These are phyloP conservation scores for Limnanthes douglasii DNA, from an alignment of 345 rosid species.

Conservation along the genomic window DNA sequence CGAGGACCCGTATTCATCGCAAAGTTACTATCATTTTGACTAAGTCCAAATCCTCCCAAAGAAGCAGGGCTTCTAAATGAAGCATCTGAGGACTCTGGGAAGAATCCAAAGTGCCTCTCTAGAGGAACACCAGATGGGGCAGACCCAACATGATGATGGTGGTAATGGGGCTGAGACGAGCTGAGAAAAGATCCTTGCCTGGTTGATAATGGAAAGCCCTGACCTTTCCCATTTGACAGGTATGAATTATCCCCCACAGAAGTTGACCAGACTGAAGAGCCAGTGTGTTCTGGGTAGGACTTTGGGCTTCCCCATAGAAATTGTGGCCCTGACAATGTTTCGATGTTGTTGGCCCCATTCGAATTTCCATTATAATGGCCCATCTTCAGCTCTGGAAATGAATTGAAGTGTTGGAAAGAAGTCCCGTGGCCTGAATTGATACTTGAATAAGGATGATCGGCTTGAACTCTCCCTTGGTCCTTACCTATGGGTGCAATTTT, in stretches of 20 bases:
- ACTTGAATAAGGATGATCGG: constrained; percentile 25
- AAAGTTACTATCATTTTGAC: constrained; percentile 29
- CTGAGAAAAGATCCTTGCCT: constrained; percentile 24
- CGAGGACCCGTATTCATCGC: constrained; percentile 27
- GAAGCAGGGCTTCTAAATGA: constrained; percentile 46
- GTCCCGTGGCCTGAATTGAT: constrained; percentile 19
- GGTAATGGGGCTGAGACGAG: constrained; percentile 25
- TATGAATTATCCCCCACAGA: constrained; percentile 44
- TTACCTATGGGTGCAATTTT: constrained; percentile 34
- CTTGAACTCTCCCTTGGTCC: constrained; percentile 24
- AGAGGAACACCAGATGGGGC: constrained; percentile 82
- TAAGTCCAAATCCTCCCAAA: constrained; percentile 30
- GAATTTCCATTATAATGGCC: too few relatives aligned
- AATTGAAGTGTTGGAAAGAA: constrained; percentile 30
- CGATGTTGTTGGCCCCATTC: constrained; percentile 12
- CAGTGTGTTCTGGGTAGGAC: constrained; percentile 34
- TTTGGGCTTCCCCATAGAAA: constrained; percentile 19
- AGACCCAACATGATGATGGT: constrained; percentile 69
- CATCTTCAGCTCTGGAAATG: constrained; percentile 30
- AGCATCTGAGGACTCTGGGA: constrained; percentile 58
- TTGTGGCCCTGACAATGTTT: constrained; percentile 13
- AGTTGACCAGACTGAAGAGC: constrained; percentile 51
- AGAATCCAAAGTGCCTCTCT: constrained; percentile 68
- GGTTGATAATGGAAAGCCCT: constrained; percentile 29
- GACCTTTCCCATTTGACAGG: constrained; percentile 29